Evolutionary conservation across 1,284 basidiomycete species (phyloP).

Genomic region (Rhizoctonia solani): DNA sequence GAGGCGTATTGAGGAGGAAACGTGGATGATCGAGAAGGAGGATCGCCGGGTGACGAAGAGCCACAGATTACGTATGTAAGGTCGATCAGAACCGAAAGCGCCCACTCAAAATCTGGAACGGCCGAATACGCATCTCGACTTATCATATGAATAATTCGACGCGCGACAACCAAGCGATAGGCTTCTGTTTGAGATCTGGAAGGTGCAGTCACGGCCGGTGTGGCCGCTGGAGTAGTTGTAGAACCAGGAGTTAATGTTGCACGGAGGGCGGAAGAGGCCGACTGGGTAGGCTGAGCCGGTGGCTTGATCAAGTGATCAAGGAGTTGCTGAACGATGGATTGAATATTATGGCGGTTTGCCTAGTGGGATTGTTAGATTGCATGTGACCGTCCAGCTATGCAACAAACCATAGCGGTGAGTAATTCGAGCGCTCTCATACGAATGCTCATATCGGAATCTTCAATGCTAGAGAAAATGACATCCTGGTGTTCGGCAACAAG

Average conservation of each 20-base stretch:
- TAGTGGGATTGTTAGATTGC: constrained; percentile 45
- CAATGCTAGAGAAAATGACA: constrained; percentile 85
- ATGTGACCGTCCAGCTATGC: background rate
- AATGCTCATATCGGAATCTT: constrained; percentile 94
- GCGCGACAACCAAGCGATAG: constrained; percentile 81
- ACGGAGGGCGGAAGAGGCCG: constrained; percentile 52
- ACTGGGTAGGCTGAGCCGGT: constrained; percentile 45
- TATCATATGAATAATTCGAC: constrained; percentile 81
- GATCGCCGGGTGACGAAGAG: background rate
- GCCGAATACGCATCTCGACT: constrained; percentile 83
- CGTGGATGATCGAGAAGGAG: background rate
- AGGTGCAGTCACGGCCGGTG: constrained; percentile 49
- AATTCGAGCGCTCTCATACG: constrained; percentile 94
- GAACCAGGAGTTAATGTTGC: constrained; percentile 48
- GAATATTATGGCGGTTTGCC: constrained; percentile 82
- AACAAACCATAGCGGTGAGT: constrained; percentile 84
- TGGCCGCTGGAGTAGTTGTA: too few species aligned
- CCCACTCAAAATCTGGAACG: constrained; percentile 95
- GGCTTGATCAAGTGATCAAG: constrained; percentile 81
- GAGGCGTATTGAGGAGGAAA: constrained; percentile 10
- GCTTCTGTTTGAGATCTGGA: constrained; percentile 67
- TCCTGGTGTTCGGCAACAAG: constrained; percentile 92
- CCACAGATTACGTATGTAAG: constrained; percentile 70
- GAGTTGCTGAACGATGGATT: constrained; percentile 86
- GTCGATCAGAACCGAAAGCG: constrained; percentile 89